Conservation (phyloP, 164 flowering plant species). For the Aristolochia contorta region DNA sequence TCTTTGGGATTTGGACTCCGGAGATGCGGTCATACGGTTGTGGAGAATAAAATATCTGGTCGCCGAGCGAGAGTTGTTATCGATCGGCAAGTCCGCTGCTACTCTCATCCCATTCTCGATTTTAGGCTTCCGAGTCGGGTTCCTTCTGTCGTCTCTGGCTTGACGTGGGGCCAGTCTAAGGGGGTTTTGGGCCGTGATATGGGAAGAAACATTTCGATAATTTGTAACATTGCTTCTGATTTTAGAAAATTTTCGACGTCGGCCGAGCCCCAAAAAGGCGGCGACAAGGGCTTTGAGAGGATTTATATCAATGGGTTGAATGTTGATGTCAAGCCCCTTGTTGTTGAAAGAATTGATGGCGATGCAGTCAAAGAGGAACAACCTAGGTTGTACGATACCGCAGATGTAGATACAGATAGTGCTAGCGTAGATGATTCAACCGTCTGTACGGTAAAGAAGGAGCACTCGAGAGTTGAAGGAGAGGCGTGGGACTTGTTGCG, state of each 20-base stretch:
- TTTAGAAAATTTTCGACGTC: slow-evolving; percentile 53
- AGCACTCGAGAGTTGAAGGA: slow-evolving; percentile 50
- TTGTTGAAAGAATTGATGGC: slow-evolving; percentile 42
- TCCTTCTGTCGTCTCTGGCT: slow-evolving; percentile 24
- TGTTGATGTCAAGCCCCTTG: slow-evolving; percentile 58
- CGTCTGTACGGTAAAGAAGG: slow-evolving; percentile 13
- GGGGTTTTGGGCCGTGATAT: slow-evolving; percentile 11
- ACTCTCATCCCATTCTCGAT: slow-evolving; percentile 13
- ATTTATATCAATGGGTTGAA: slow-evolving; percentile 52
- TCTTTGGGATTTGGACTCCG: slow-evolving; percentile 9
- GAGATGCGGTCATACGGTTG: slow-evolving; percentile 6
- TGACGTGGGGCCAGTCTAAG: slow-evolving; percentile 32
- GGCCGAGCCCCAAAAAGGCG: slow-evolving; percentile 40
- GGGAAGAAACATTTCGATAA: slow-evolving; percentile 18
- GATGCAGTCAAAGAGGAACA: slow-evolving; percentile 39
- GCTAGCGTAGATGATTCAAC: background rate
- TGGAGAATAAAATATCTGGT: slow-evolving; percentile 20
- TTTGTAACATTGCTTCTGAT: slow-evolving; percentile 50
- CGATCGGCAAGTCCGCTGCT: background rate
- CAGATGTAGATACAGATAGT: slow-evolving; percentile 6
- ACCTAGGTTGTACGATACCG: slow-evolving; percentile 17
- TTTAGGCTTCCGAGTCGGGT: slow-evolving; percentile 21
- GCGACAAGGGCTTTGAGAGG: slow-evolving; percentile 51
- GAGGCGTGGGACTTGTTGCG: slow-evolving; percentile 82
- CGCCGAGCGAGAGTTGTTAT: background rate